phyloP scores from a whole-genome alignment of 73 alveolate species.

The Stentor coeruleus region DNA sequence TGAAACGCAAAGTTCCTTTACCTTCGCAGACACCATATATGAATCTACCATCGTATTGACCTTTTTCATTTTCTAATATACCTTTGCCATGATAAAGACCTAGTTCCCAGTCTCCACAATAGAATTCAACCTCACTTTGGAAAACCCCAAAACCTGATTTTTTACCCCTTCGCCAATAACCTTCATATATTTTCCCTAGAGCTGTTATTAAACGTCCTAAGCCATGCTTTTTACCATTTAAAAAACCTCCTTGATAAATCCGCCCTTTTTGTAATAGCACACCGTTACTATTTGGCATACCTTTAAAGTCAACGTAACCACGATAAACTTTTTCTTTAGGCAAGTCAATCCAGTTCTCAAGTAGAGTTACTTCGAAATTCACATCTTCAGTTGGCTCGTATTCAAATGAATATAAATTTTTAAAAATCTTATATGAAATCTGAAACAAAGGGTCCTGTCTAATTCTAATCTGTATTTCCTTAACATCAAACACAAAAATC shows the following conservation, averaged over 20 bases:
- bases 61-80: neutral
- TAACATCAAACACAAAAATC: too few relatives aligned
- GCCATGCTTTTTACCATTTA: constrained; percentile 13
- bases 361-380: neutral
- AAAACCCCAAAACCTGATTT: constrained; percentile 29
- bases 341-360: neutral
- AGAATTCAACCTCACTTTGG: neutral
- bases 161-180: constrained; percentile 39
- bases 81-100: neutral
- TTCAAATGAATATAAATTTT: too few relatives aligned
- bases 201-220: neutral
- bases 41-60: neutral
- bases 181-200: constrained; percentile 24
- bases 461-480: neutral
- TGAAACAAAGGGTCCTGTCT: neutral
- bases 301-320: neutral
- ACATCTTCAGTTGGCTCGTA: neutral
- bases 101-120: neutral
- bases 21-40: neutral
- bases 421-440: neutral
- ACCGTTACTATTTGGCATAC: neutral
- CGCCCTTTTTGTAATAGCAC: constrained; percentile 27
- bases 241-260: constrained; percentile 23
- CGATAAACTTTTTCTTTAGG: neutral
- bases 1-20: neutral